Percentiles rank a stretch among this genome's conserved stretches.
phyloP scores from a whole-genome alignment of 208 protist species.

The Crithidia sp. region DNA sequence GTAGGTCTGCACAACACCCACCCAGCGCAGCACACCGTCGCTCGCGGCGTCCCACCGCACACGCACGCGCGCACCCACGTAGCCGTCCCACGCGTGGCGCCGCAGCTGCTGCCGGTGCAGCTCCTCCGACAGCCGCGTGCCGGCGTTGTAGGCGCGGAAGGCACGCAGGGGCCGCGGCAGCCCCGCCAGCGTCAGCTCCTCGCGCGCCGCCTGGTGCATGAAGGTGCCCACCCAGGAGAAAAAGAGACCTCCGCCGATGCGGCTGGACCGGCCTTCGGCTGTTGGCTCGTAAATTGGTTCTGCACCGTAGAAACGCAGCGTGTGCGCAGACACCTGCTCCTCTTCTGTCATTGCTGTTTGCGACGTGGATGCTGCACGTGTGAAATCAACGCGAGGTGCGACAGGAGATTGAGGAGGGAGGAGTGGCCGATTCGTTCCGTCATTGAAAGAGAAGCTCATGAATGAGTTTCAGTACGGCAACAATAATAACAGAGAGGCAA shows the following conservation, averaged over 20 bases:
- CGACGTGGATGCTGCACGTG: not conserved
- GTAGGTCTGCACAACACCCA: constrained; percentile 55
- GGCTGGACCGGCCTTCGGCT: constrained; percentile 25
- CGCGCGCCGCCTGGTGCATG: constrained; percentile 17
- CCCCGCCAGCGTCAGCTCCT: constrained; percentile 11
- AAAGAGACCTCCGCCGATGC: constrained; percentile 27
- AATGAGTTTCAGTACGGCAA: no score
- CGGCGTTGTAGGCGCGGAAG: constrained; percentile 16
- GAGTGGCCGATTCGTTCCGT: not conserved
- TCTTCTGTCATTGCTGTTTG: not conserved
- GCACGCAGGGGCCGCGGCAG: constrained; percentile 10
- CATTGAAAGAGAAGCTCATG: no score
- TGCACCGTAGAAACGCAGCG: not conserved
- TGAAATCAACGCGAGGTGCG: not conserved
- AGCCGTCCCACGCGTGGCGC: constrained; percentile 46
- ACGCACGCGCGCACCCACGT: constrained; percentile 32
- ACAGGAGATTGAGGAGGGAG: not conserved
- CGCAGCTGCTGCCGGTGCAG: constrained; percentile 35
- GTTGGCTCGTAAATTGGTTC: constrained; percentile 31
- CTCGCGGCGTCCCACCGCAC: constrained; percentile 27
- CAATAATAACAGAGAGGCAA: no score
- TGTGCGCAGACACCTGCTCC: not conserved
- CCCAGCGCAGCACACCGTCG: constrained; percentile 51
- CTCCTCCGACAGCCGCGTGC: constrained; percentile 11
- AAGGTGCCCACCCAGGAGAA: constrained; percentile 46